Base-by-base conservation (phyloP, 345 rosid genomes). In the Jatropha curcas region DNA sequence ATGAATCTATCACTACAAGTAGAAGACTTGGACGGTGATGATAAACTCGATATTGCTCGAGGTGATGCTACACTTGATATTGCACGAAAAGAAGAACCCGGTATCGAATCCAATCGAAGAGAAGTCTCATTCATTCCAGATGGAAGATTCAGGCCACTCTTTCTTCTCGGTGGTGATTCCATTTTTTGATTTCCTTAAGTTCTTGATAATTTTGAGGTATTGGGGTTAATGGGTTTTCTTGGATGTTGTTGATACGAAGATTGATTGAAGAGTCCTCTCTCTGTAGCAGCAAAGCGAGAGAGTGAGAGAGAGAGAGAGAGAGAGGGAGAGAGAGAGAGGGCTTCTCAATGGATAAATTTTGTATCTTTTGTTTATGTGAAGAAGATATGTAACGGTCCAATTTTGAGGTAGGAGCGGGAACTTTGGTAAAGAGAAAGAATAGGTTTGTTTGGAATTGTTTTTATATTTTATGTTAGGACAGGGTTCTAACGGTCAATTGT, bases 1-100 rank as follows among this genome's bases (percentile, higher is more conserved):
- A 92, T 95, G 84, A 95, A 95, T 80, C 98, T 78, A 66, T 95
- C 99, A 71, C 99, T 90, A 73, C 97, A 90, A 41, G 85, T 75
- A 0, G 97, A 79, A 24, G 85, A 65, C 50, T 91, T 91, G 0
- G 97, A 90, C 0, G 97, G 99, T 0, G 98, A 95, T 11, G 93
- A 86, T 3, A 91, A 65, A 75, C 85, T 88, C 7, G 98, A 87
- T 33, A 90, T 86, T 31, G 86, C 83, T 14, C 97, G 11, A 27
- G 98, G 97, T 0, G 92, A 85, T 2, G 81, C 56, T 22, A 61
- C 31, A 28, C 50, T 33, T 14, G 70, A 16, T 19, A 63, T 33
- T 50, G 53, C 60, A 65, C 59, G 41, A 33, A 22, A 45, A 16
- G 60, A 24, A 59, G 22, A 34, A 7, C 39, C 46, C 7, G 96